Conservation (phyloP, 2,329 filamentous ascomycete species). For the Gremmenia infestans region DNA sequence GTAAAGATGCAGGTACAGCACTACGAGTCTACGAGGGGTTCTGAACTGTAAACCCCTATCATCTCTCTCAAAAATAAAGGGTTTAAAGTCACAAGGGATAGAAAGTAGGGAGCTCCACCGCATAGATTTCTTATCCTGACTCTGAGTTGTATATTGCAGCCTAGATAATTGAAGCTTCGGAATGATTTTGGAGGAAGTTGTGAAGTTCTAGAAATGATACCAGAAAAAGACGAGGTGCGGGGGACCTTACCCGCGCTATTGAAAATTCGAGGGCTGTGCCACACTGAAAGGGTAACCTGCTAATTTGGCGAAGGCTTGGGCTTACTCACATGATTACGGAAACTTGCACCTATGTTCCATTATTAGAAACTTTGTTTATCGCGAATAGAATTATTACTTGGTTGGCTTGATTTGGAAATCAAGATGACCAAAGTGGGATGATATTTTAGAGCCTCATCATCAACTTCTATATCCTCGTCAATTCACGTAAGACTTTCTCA, state of each 20-base stretch:
- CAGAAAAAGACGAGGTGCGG: not conserved
- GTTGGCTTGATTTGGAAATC: constrained; percentile 15
- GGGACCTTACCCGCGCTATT: not conserved
- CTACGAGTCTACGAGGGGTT: not conserved
- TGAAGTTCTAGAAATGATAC: not conserved
- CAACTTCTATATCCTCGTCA: no score
- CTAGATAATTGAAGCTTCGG: not conserved
- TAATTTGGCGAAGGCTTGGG: not conserved
- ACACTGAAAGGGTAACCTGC: not conserved
- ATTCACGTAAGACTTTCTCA: no score
- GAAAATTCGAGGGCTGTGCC: not conserved
- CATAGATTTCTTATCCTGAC: not conserved
- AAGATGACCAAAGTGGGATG: no score
- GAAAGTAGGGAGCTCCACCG: not conserved
- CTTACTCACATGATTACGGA: not conserved
- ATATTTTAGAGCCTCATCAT: no score
- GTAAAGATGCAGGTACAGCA: not conserved
- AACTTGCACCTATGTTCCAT: not conserved
- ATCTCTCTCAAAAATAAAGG: not conserved
- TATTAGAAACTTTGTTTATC: not conserved
- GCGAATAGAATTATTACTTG: not conserved
- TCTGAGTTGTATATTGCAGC: not conserved
- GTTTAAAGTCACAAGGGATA: not conserved
- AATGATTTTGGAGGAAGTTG: not conserved
- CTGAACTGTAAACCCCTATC: no score